These are phyloP conservation scores for Adansonia madagascariensis DNA, from an alignment of 441 rosid genomes.

Conservation along the genomic window DNA sequence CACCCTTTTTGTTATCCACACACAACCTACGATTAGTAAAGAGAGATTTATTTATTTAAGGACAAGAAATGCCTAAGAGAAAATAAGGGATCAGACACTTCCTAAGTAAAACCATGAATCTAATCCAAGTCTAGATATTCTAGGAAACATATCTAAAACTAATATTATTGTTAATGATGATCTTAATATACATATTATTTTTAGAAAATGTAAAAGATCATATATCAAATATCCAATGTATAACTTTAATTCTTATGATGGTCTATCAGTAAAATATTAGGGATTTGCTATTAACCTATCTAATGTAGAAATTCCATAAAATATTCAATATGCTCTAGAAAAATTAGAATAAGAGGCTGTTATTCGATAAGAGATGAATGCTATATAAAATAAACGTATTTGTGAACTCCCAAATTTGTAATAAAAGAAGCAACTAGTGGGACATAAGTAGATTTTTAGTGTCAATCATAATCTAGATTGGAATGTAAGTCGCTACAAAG, in stretches of 20 bases:
- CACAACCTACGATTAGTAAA: not conserved
- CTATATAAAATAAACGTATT: not conserved
- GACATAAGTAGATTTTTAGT: not conserved
- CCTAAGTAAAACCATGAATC: not conserved
- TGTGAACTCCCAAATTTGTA: not conserved
- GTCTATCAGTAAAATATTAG: not conserved
- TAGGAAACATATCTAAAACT: not conserved
- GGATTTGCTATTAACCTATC: not conserved
- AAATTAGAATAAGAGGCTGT: not conserved
- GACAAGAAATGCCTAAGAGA: not conserved
- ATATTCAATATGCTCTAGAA: not conserved
- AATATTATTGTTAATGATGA: not conserved
- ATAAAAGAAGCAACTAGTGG: not conserved
- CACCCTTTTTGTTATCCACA: not conserved
- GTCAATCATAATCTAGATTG: not conserved
- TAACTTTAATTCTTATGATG: not conserved
- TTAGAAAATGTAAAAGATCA: not conserved
- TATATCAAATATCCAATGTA: not conserved
- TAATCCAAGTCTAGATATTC: not conserved
- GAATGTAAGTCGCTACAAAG: not conserved
- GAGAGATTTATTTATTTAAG: not conserved
- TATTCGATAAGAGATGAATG: not conserved
- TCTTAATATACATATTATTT: not conserved
- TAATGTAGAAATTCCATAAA: not conserved
- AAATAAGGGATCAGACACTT: not conserved